Evolutionary conservation across 192 early-diverging fungal species (phyloP).

Genomic region (Coemansia sp.): DNA sequence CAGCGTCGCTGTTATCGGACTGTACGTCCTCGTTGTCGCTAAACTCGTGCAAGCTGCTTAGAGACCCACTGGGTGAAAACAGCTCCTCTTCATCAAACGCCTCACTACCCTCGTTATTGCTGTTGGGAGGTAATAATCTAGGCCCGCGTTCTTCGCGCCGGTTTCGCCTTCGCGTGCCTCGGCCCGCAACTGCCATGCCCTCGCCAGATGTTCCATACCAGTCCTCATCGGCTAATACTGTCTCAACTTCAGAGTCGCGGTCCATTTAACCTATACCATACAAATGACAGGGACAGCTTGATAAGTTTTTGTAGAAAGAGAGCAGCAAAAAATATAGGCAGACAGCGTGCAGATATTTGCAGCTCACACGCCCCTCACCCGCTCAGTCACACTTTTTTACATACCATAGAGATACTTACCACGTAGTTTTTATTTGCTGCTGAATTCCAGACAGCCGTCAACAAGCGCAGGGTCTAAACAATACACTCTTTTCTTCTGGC

Average conservation of each 20-base stretch:
- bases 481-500: neutral
- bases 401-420: neutral
- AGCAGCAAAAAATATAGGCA: neutral
- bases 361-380: slow-evolving; percentile 8
- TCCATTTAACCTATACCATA: slow-evolving; percentile 35
- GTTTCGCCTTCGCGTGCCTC: slow-evolving; percentile 11
- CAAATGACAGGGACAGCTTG: neutral
- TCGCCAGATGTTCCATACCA: slow-evolving; percentile 27
- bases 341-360: slow-evolving; percentile 7
- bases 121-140: neutral
- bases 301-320: neutral
- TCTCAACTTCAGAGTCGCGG: slow-evolving; percentile 49
- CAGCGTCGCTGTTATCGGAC: slow-evolving; percentile 9
- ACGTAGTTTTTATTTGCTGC: neutral
- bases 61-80: slow-evolving; percentile 49
- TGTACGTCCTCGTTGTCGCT: slow-evolving; percentile 28
- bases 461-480: neutral
- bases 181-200: slow-evolving; percentile 1
- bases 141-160: slow-evolving; percentile 1
- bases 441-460: neutral
- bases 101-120: slow-evolving; percentile 8
- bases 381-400: neutral
- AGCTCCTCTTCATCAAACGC: slow-evolving; percentile 50
- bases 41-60: slow-evolving; percentile 54
- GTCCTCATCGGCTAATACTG: slow-evolving; percentile 46